Evolutionary conservation across 345 rosid genomes (phyloP), one percentile per base, ranked within the genome.

Genomic region (Gossypium longicalyx): DNA sequence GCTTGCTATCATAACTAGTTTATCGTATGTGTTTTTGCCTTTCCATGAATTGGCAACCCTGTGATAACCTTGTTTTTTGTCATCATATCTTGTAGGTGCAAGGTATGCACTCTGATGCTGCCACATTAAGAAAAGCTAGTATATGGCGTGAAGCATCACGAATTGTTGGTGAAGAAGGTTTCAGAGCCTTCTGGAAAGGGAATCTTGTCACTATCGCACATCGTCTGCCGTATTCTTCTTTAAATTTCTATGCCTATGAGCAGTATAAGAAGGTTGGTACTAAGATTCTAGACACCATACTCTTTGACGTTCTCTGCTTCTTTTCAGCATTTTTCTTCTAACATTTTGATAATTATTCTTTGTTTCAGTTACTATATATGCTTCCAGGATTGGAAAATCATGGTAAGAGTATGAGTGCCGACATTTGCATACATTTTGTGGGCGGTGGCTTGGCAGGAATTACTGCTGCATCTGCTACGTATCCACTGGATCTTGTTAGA

Each of bases 401-500:
- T 61, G 80, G 77, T 74, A 83, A 69, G 57, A 86, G 80, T 83
- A 77, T 80, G 77, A 82, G 88, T 60, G 79, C 90, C 59, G 84
- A 89, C 71, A 79, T 87, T 49, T 85, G 87, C 75, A 86, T 93
- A 65, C 96, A 89, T 82, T 92, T 91, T 85, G 71, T 90, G 44
- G 93, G 87, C 12, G 97, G 97, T 79, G 98, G 98, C 69, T 83
- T 91, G 80, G 94, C 99, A 29, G 99, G 99, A 85, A 85, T 93
- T 78, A 93, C 96, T 20, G 99, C 99, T 86, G 98, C 99, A 52
- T 86, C 98, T 71, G 91, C 89, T 54, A 90, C 98, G 27, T 93
- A 95, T 83, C 99, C 99, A 1, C 83, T 95, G 86, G 99, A 95
- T 89, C 99, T 95, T 81, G 94, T 91, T 73, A 87, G 99, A 79